Conservation (phyloP, 768 basidiomycete genomes). For the Leccinum subgranulosum region DNA sequence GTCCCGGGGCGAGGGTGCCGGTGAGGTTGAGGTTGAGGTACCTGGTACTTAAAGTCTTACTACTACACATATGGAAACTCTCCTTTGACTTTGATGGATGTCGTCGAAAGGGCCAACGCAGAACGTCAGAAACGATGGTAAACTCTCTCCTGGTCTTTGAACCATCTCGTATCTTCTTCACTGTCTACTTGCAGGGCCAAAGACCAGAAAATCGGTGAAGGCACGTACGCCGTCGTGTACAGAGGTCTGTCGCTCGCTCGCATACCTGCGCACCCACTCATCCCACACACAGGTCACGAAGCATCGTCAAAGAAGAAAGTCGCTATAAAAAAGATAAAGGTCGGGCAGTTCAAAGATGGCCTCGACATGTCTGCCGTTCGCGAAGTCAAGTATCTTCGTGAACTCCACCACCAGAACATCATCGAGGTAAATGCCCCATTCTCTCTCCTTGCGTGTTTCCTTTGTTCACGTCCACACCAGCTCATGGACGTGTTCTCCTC, state of each 20-base stretch:
- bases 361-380: constrained; percentile 98
- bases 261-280: neutral
- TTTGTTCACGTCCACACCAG: constrained; percentile 38
- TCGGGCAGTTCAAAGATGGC: constrained; percentile 95
- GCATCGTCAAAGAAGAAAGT: constrained; percentile 75
- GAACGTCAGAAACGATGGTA: constrained; percentile 72
- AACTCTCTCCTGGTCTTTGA: neutral
- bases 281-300: constrained; percentile 56
- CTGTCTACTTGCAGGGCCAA: constrained; percentile 54
- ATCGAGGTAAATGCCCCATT: constrained; percentile 63
- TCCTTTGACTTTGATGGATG: constrained; percentile 56
- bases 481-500: constrained; percentile 96
- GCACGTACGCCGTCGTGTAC: constrained; percentile 96
- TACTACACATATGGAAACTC: constrained; percentile 1
- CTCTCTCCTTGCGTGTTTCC: neutral
- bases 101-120: constrained; percentile 74
- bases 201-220: constrained; percentile 82
- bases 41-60: no score
- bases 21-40: no score
- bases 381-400: constrained; percentile 95
- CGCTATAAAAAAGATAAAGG: constrained; percentile 98
- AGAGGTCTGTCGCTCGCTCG: constrained; percentile 51
- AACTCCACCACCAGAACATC: constrained; percentile 90
- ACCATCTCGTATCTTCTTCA: constrained; percentile 2
- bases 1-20: no score